Evolutionary conservation across 306 rosid genomes (phyloP).

Genomic region (Gynostemma pentaphyllum): DNA sequence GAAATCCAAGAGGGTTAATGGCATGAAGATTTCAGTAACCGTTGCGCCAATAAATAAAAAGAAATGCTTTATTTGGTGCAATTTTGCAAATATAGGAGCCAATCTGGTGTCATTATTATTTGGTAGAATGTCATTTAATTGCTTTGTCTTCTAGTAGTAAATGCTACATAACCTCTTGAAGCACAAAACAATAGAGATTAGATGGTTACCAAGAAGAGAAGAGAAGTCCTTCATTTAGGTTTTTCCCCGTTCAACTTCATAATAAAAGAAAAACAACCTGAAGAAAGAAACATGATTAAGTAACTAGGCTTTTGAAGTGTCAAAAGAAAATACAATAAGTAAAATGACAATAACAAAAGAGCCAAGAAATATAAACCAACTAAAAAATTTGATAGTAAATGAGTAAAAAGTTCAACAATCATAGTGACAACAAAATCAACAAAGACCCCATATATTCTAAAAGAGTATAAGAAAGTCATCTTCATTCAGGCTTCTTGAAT

Average conservation of each 20-base stretch:
- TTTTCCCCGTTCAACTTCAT: conserved; percentile 1
- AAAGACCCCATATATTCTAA: neutral
- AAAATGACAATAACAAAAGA: conserved; percentile 2
- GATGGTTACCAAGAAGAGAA: conserved; percentile 4
- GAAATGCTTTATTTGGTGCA: neutral
- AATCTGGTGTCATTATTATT: conserved; percentile 11
- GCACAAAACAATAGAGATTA: conserved; percentile 8
- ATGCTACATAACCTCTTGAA: conserved; percentile 13
- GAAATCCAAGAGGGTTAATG: conserved; percentile 6
- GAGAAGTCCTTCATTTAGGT: conserved; percentile 6
- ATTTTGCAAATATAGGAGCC: conserved; percentile 12
- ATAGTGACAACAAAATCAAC: neutral
- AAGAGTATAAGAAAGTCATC: conserved; percentile 1
- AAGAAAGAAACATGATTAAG: neutral
- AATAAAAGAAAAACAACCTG: neutral
- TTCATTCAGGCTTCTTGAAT: neutral
- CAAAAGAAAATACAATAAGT: neutral
- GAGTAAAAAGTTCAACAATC: neutral
- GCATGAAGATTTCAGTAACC: conserved; percentile 8
- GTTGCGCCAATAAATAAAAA: conserved; percentile 3
- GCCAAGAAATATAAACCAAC: neutral
- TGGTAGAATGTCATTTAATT: conserved; percentile 2
- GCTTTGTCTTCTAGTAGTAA: conserved; percentile 3
- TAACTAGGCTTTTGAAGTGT: neutral
- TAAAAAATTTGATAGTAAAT: neutral